Evolutionary conservation across 2,329 filamentous ascomycete genomes (phyloP).

Genomic region (Rachicladosporium sp.): DNA sequence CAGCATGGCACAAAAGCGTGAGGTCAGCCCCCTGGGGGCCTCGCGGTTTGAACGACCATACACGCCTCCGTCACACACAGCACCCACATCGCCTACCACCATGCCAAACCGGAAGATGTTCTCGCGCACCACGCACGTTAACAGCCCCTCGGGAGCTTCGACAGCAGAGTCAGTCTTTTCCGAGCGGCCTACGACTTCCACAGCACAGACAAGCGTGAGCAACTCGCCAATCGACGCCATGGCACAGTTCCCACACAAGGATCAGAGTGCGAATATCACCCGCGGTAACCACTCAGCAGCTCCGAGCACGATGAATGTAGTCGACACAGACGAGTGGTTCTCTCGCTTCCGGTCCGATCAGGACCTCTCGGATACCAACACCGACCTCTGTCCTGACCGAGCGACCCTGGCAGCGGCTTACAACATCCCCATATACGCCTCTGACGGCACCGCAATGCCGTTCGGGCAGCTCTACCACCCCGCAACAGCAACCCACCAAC

Average conservation of each 20-base stretch:
- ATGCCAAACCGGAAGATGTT: not conserved
- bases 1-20: slow-evolving; percentile 7
- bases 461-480: slow-evolving; percentile 54
- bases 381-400: slow-evolving; percentile 23
- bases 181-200: slow-evolving; percentile 3
- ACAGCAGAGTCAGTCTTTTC: slow-evolving; percentile 1
- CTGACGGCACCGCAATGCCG: slow-evolving; percentile 44
- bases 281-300: not conserved
- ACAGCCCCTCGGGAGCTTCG: slow-evolving; percentile 8
- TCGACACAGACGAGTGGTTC: slow-evolving; percentile 23
- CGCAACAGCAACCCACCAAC: slow-evolving; percentile 23
- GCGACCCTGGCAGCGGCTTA: slow-evolving; percentile 20
- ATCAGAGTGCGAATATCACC: not conserved
- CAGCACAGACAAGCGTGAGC: slow-evolving; percentile 4
- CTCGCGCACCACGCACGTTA: slow-evolving; percentile 4
- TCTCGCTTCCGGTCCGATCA: slow-evolving; percentile 21
- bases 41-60: slow-evolving; percentile 20
- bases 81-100: slow-evolving; percentile 4
- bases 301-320: not conserved
- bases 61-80: slow-evolving; percentile 8
- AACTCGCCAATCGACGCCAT: slow-evolving; percentile 4
- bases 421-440: slow-evolving; percentile 43
- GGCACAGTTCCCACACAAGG: not conserved
- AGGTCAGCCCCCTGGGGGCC: slow-evolving; percentile 19
- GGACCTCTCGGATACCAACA: slow-evolving; percentile 14